Conservation (phyloP, 352 stramenopile genomes). For the Phytophthora gonapodyides region DNA sequence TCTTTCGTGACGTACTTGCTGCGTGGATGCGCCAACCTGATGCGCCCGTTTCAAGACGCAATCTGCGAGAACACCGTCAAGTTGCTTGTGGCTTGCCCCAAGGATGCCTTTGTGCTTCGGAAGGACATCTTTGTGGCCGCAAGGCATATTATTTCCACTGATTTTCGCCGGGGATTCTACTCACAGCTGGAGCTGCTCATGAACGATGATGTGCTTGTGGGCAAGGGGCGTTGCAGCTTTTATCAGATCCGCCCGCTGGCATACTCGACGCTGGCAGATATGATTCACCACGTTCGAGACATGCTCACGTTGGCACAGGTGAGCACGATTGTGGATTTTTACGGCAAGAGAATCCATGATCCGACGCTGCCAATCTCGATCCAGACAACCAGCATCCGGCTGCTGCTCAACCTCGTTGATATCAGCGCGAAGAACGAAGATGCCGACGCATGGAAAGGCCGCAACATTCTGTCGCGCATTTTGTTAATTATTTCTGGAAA, state of each 20-base stretch:
- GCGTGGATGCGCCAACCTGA: conserved; percentile 89
- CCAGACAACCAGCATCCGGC: conserved; percentile 95
- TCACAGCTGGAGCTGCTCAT: conserved; percentile 95
- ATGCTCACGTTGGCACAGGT: conserved; percentile 96
- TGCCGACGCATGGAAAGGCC: conserved; percentile 82
- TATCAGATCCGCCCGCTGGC: conserved; percentile 94
- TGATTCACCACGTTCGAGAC: conserved; percentile 97
- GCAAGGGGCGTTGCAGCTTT: conserved; percentile 79
- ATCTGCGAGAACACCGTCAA: conserved; percentile 95
- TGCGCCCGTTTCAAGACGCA: conserved; percentile 95
- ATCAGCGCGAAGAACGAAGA: conserved; percentile 97
- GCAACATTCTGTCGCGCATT: conserved; percentile 91
- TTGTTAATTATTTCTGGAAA: conserved; percentile 95
- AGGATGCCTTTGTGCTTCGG: conserved; percentile 93
- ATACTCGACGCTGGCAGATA: conserved; percentile 97
- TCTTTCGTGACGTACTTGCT: conserved; percentile 98
- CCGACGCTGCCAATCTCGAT: conserved; percentile 94
- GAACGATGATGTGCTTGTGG: conserved; percentile 95
- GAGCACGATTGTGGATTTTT: conserved; percentile 94
- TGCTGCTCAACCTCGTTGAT: conserved; percentile 97
- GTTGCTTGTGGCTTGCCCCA: conserved; percentile 94
- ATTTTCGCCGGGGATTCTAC: conserved; percentile 98
- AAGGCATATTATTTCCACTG: conserved; percentile 97
- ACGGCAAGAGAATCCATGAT: conserved; percentile 93
- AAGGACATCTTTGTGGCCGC: conserved; percentile 98